phyloP scores from a whole-genome alignment of 352 stramenopile genomes.

The Globisporangium yorkense region DNA sequence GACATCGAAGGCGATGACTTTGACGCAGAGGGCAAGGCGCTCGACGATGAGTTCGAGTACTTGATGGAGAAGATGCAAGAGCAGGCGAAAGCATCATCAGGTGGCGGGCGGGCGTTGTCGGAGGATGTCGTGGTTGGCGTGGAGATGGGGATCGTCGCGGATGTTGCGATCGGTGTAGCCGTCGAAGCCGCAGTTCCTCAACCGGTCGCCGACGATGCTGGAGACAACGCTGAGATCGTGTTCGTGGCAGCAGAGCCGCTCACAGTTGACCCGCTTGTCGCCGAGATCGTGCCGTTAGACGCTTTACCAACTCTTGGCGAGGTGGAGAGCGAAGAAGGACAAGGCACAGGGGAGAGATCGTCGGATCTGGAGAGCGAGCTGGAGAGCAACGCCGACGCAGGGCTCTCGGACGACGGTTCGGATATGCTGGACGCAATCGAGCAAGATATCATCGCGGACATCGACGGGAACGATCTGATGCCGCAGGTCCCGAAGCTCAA shows the following conservation, averaged over 20 bases:
- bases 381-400: conserved; percentile 1
- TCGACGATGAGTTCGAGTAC: neutral
- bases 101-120: conserved; percentile 9
- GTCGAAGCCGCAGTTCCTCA: conserved; percentile 19
- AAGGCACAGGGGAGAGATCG: neutral
- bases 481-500: conserved; percentile 30
- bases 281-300: conserved; percentile 1
- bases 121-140: conserved; percentile 20
- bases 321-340: neutral
- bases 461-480: conserved; percentile 54
- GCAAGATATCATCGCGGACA: conserved; percentile 44
- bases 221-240: neutral
- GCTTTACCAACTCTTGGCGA: neutral
- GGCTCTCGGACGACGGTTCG: conserved; percentile 7
- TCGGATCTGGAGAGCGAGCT: conserved; percentile 11
- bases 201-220: neutral
- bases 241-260: conserved; percentile 1
- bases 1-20: neutral
- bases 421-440: conserved; percentile 31
- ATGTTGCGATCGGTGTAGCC: conserved; percentile 28
- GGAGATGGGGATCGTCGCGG: conserved; percentile 30
- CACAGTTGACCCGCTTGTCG: neutral
- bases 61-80: conserved; percentile 2
- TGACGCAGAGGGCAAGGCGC: neutral
- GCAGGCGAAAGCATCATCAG: neutral